Percentiles rank a stretch among this genome's conserved stretches.
phyloP scores from a whole-genome alignment of 352 stramenopile genomes.

The Elongisporangium undulatum region DNA sequence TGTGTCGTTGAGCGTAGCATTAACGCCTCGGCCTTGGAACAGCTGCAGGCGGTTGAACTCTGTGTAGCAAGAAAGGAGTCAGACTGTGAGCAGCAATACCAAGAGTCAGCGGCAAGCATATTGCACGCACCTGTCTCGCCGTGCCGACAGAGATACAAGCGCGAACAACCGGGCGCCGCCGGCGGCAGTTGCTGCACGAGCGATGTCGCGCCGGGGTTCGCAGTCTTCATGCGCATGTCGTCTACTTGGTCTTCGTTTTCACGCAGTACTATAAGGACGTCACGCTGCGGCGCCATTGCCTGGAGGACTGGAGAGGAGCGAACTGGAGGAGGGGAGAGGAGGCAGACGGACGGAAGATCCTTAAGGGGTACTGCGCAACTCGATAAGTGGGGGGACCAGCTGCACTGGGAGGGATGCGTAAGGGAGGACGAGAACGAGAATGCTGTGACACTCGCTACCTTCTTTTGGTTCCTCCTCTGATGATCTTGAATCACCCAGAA shows the following conservation, averaged over 20 bases:
- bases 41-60: constrained; percentile 71
- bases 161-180: constrained; percentile 38
- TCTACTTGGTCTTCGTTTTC: neutral
- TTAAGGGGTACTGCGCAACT: neutral
- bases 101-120: neutral
- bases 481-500: neutral
- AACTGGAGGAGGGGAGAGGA: constrained; percentile 1
- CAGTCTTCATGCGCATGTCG: constrained; percentile 3
- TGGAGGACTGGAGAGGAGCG: neutral
- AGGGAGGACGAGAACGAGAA: neutral
- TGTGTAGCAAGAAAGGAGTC: constrained; percentile 4
- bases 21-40: constrained; percentile 75
- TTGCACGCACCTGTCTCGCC: constrained; percentile 48
- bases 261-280: constrained; percentile 3
- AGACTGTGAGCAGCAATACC: neutral
- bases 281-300: constrained; percentile 21
- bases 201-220: constrained; percentile 11
- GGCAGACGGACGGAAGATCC: constrained; percentile 5
- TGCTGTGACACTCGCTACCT: neutral
- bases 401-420: too few relatives aligned
- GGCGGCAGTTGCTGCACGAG: constrained; percentile 55
- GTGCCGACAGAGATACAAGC: constrained; percentile 75
- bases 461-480: neutral
- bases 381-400: neutral
- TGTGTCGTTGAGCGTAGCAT: constrained; percentile 61